Percentiles rank a stretch among this genome's conserved stretches.
These are phyloP conservation scores for Aureobasidium sp. DNA, from an alignment of 2,329 filamentous ascomycete genomes.

Conservation along the genomic window DNA sequence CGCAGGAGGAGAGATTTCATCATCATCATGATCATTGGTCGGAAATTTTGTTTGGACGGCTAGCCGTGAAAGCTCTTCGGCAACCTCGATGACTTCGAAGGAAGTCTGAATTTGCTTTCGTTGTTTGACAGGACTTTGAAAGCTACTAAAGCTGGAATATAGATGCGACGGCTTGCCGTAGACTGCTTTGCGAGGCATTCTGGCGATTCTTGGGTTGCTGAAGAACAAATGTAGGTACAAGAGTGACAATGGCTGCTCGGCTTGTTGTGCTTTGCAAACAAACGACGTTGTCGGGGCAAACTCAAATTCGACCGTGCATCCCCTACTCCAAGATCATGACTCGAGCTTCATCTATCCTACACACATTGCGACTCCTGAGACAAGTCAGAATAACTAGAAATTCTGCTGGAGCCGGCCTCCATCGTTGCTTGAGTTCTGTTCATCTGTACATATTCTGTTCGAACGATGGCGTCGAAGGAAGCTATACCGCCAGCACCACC, in stretches of 20 bases:
- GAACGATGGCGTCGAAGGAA: conserved; percentile 1
- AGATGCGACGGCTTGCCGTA: conserved; percentile 34
- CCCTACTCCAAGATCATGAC: neutral
- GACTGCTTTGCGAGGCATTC: conserved; percentile 30
- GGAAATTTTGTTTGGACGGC: conserved; percentile 2
- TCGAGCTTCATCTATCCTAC: conserved; percentile 8
- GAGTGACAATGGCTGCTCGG: neutral
- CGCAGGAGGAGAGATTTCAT: neutral
- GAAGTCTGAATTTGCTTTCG: neutral
- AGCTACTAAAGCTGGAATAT: conserved; percentile 21
- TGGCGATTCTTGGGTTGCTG: neutral
- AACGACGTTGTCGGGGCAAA: conserved; percentile 14
- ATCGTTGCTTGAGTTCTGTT: neutral
- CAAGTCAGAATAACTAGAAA: neutral
- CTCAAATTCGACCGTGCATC: neutral
- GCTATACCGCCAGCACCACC: neutral
- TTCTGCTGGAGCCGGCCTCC: neutral
- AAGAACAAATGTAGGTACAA: neutral
- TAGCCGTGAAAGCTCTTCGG: conserved; percentile 25
- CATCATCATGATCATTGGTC: neutral
- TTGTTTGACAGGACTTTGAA: conserved; percentile 23
- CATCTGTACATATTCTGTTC: neutral
- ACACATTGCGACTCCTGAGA: neutral
- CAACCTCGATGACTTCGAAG: conserved; percentile 23
- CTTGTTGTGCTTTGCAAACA: conserved; percentile 13